Conservation (phyloP, 2,329 filamentous ascomycete genomes). For the Gnomoniopsis sp. region DNA sequence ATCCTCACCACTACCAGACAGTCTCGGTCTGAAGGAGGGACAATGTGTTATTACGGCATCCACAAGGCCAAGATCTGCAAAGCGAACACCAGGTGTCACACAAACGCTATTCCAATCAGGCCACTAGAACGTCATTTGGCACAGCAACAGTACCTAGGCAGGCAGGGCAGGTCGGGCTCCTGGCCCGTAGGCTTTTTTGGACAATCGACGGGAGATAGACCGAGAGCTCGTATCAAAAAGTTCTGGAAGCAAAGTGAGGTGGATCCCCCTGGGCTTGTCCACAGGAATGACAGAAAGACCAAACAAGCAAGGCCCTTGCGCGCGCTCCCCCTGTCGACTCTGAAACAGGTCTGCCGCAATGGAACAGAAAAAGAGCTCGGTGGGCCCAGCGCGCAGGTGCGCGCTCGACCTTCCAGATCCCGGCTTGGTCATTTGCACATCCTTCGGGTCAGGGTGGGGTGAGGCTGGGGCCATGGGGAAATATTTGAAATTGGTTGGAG, state of each 20-base stretch:
- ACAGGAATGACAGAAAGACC: background rate
- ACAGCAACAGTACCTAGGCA: background rate
- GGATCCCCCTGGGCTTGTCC: background rate
- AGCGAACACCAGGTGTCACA: background rate
- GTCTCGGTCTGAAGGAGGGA: background rate
- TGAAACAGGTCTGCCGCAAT: constrained; percentile 13
- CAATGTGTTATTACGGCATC: background rate
- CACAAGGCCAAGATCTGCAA: background rate
- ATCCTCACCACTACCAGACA: background rate
- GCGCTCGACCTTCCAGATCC: background rate
- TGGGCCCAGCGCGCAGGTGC: background rate
- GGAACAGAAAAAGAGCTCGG: background rate
- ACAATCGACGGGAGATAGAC: background rate
- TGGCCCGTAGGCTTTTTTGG: background rate
- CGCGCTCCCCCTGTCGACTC: background rate
- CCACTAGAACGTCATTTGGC: background rate
- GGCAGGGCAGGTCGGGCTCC: background rate
- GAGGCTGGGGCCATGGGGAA: background rate
- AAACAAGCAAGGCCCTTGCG: background rate
- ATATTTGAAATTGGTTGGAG: background rate
- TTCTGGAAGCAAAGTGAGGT: constrained; percentile 13
- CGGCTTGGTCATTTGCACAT: background rate
- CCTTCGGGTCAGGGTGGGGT: background rate
- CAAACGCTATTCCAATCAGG: background rate
- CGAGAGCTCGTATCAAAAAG: constrained; percentile 12